A percentile compares a stretch with the other conserved stretches of the same genome.
phyloP scores from a whole-genome alignment of 108 stramenopile species.

The Fragilaria crotonensis region DNA sequence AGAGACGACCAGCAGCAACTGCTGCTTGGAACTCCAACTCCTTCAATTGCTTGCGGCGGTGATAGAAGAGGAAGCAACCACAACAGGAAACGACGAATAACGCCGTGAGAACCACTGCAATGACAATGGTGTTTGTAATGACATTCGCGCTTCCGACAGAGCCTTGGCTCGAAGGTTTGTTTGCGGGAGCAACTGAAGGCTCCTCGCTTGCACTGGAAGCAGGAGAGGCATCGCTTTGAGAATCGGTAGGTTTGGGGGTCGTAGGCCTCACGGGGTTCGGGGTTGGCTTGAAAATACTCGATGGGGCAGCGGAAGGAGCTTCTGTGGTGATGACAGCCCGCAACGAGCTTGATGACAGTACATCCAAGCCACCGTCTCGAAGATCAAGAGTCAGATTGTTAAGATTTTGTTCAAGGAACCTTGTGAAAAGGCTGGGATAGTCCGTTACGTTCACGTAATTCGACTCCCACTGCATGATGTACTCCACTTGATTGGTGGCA shows the following conservation, averaged over 20 bases:
- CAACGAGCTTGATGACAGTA: conserved; percentile 16
- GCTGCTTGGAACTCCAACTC: conserved; percentile 10
- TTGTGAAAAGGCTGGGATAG: conserved; percentile 37
- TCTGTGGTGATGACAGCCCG: conserved; percentile 13
- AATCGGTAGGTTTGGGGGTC: no score
- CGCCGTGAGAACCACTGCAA: conserved; percentile 10
- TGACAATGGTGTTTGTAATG: conserved; percentile 9
- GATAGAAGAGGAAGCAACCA: conserved; percentile 21
- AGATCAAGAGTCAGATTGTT: conserved; percentile 29
- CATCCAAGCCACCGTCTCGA: conserved; percentile 30
- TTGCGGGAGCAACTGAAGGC: no score
- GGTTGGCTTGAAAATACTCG: no score
- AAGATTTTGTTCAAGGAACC: conserved; percentile 38
- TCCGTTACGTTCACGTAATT: conserved; percentile 35
- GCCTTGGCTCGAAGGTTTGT: neutral
- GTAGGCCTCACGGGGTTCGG: no score
- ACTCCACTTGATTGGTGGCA: conserved; percentile 14
- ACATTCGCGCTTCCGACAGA: neutral
- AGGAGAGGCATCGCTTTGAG: no score
- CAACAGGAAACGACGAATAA: conserved; percentile 11
- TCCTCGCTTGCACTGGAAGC: no score
- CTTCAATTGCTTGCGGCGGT: conserved; percentile 9
- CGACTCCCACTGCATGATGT: conserved; percentile 36
- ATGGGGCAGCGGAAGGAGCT: conserved; percentile 23
- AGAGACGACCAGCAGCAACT: neutral